Base-by-base conservation (phyloP, 257 asterid genomes). In the Nicotiana otophora region DNA sequence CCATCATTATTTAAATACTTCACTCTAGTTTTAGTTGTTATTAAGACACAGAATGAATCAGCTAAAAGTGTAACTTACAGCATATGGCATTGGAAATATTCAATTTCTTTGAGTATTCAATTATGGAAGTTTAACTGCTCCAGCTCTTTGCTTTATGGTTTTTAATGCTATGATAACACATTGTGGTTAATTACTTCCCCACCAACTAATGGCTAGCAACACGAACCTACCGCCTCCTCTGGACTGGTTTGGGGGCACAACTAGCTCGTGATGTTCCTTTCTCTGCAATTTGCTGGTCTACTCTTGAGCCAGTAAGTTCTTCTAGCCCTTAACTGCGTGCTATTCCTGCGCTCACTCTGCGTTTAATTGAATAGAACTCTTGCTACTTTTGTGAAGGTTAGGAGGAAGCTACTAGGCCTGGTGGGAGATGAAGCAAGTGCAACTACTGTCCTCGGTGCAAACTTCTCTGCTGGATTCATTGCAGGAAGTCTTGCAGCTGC, bases 161-260 rank as follows among this genome's bases (percentile, higher is more conserved):
- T 46, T 46, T 75, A 26, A 75, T 75, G 63, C 63, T 75, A 26
- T 28, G 80, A 16, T 75, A 51, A 75, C 63, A 75, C 3, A 75
- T 51, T 75, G 42, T 51, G 26, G 80, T 75, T 75, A 28, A 26
- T 48, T 53, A 16, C 16, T 75, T 51, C 9, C 10, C 15, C 79
- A 48, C 61, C 61, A 46, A 23, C 39, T 30, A 34, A 68, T 68
- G 54, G 66, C 1, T 81, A 77, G 85, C 91, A 92, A 91, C 88
- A 58, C 94, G 88, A 69, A 86, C 83, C 84, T 94, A 92, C 83
- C 97, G 97, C 20, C 28, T 84, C 67, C 85, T 93, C 77, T 93
- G 98, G 98, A 91, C 95, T 72, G 97, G 98, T 76, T 92, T 94
- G n/a, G 96, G 98, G 72, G 95, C 93, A 72, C 98, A 94, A 84